A percentile compares a stretch with the other conserved stretches of the same genome.
phyloP scores from a whole-genome alignment of 257 asterid genomes.

The Nicotiana undulata region DNA sequence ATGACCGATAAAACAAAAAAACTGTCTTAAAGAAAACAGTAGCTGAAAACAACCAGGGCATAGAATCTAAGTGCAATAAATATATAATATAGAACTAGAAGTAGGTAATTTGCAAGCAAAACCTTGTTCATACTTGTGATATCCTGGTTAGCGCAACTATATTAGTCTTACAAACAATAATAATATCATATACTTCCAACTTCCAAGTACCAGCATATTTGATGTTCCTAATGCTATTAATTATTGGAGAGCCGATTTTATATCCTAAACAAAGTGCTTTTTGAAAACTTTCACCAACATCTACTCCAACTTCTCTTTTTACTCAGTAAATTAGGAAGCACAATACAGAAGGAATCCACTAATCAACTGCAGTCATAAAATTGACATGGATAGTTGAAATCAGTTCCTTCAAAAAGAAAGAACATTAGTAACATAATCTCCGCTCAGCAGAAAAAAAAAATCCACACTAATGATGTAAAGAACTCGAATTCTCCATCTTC shows the following conservation, averaged over 20 bases:
- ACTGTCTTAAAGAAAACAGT: not conserved
- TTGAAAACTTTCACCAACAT: not conserved
- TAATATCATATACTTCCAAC: not conserved
- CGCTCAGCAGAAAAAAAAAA: not conserved
- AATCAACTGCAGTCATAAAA: not conserved
- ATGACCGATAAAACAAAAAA: not conserved
- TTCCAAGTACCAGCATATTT: not conserved
- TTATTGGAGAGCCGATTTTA: not conserved
- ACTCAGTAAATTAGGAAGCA: not conserved
- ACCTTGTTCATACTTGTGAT: not conserved
- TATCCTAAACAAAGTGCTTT: not conserved
- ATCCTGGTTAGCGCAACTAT: not conserved
- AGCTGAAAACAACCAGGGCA: not conserved
- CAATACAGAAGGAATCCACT: not conserved
- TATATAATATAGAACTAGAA: not conserved
- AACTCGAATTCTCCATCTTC: not conserved
- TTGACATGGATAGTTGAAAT: not conserved
- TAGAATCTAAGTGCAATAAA: not conserved
- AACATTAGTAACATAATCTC: not conserved
- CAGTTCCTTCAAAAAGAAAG: not conserved
- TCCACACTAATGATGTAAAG: not conserved
- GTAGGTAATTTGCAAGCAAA: not conserved
- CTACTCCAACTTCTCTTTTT: not conserved
- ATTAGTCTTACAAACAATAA: not conserved
- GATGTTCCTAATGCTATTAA: not conserved